These are phyloP conservation scores for Penicillium subrubescens DNA, from an alignment of 495 filamentous ascomycete species.

Conservation along the genomic window DNA sequence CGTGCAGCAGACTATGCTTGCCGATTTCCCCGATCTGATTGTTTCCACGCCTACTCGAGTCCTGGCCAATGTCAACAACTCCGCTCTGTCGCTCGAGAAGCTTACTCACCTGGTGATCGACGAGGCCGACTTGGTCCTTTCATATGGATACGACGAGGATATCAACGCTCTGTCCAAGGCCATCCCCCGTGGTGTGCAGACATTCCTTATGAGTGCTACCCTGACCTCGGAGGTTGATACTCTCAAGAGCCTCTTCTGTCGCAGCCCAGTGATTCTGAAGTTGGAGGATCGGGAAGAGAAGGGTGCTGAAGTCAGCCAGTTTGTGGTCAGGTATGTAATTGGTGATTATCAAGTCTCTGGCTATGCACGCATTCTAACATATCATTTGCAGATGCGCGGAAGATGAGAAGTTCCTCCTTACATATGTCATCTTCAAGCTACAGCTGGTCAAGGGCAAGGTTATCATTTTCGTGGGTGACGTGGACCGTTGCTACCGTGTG, in stretches of 20 bases:
- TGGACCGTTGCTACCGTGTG: slow-evolving; percentile 90
- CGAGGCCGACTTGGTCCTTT: slow-evolving; percentile 92
- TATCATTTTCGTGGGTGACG: slow-evolving; percentile 90
- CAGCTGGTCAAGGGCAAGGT: slow-evolving; percentile 93
- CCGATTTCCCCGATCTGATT: slow-evolving; percentile 86
- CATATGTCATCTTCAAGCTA: slow-evolving; percentile 92
- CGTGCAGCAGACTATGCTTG: slow-evolving; percentile 79
- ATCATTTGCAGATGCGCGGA: slow-evolving; percentile 69
- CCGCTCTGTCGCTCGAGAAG: slow-evolving; percentile 65
- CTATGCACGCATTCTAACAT: slow-evolving; percentile 10
- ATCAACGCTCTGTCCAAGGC: slow-evolving; percentile 73
- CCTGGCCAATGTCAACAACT: slow-evolving; percentile 67
- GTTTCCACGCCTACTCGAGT: slow-evolving; percentile 85
- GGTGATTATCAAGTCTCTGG: neutral
- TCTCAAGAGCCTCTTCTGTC: slow-evolving; percentile 83
- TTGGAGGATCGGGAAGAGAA: slow-evolving; percentile 74
- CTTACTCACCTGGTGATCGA: slow-evolving; percentile 86
- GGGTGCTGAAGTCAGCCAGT: slow-evolving; percentile 77
- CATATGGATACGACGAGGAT: slow-evolving; percentile 92
- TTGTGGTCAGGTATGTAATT: slow-evolving; percentile 65
- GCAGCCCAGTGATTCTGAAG: slow-evolving; percentile 75
- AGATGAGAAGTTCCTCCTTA: slow-evolving; percentile 94
- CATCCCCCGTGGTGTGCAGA: slow-evolving; percentile 84
- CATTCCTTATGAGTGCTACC: slow-evolving; percentile 90
- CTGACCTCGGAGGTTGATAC: slow-evolving; percentile 83